These are phyloP conservation scores for Theileria equi DNA, from an alignment of 169 alveolate genomes.

Conservation along the genomic window DNA sequence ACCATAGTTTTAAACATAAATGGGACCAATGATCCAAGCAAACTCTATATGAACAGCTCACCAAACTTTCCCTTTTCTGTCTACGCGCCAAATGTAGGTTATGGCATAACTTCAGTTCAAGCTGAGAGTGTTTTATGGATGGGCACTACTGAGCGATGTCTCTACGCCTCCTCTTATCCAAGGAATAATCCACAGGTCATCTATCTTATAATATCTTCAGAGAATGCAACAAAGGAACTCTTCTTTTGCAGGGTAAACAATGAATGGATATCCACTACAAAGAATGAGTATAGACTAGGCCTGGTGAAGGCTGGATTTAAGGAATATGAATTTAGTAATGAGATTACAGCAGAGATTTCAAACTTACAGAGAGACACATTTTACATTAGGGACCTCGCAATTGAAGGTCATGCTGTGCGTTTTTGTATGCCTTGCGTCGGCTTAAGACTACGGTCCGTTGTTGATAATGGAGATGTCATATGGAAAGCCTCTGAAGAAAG, in stretches of 20 bases:
- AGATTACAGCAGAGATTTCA: not conserved
- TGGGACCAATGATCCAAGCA: not conserved
- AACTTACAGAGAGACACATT: not conserved
- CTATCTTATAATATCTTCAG: not conserved
- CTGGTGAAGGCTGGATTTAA: not conserved
- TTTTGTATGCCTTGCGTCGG: too few relatives aligned
- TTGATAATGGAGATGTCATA: not conserved
- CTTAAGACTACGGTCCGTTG: not conserved
- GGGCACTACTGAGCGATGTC: too few relatives aligned
- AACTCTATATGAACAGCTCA: not conserved
- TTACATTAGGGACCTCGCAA: too few relatives aligned
- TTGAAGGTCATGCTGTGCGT: too few relatives aligned
- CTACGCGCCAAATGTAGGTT: not conserved
- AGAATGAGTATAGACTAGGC: not conserved
- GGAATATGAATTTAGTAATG: not conserved
- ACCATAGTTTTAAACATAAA: not conserved
- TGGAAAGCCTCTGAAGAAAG: slow-evolving; percentile 1
- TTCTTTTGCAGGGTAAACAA: not conserved
- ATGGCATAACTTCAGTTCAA: not conserved
- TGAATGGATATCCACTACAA: not conserved
- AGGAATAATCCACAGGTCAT: not conserved
- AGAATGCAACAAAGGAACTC: not conserved
- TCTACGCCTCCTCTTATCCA: not conserved
- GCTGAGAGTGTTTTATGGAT: too few relatives aligned
- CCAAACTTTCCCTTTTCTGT: not conserved